phyloP scores from a whole-genome alignment of 306 rosid species.

The Nissolia schottii region DNA sequence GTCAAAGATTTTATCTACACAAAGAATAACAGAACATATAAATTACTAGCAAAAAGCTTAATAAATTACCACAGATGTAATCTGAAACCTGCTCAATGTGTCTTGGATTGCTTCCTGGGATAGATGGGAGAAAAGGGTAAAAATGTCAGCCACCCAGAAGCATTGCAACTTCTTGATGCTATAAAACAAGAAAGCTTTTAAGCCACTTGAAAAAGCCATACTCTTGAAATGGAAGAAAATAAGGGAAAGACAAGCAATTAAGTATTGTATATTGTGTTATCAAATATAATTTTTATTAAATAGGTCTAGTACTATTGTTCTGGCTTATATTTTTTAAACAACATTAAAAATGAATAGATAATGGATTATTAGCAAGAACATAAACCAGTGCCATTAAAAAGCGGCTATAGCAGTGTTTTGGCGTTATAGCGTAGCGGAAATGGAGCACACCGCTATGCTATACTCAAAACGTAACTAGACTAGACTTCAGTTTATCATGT shows the following conservation, averaged over 20 bases:
- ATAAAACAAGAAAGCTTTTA: constrained; percentile 3
- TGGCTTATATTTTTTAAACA: not conserved
- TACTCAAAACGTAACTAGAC: too few species aligned
- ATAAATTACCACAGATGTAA: constrained; percentile 68
- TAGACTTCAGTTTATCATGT: not conserved
- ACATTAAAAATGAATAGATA: not conserved
- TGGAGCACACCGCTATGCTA: too few species aligned
- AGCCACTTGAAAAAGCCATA: not conserved
- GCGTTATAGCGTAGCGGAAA: too few species aligned
- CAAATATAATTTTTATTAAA: not conserved
- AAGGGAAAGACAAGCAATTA: not conserved
- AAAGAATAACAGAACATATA: constrained; percentile 4
- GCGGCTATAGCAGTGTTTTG: too few species aligned
- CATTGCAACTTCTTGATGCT: not conserved
- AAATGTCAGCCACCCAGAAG: constrained; percentile 4
- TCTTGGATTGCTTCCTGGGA: constrained; percentile 62
- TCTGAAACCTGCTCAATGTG: constrained; percentile 51
- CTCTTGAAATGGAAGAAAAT: not conserved
- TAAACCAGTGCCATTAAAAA: too few species aligned
- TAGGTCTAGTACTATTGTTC: not conserved
- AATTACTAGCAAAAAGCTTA: constrained; percentile 11
- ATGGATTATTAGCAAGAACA: not conserved
- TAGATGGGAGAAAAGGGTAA: not conserved
- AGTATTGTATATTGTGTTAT: not conserved
- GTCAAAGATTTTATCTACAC: not conserved